phyloP scores from a whole-genome alignment of 768 basidiomycete genomes.

The Trametes cinnabarina region DNA sequence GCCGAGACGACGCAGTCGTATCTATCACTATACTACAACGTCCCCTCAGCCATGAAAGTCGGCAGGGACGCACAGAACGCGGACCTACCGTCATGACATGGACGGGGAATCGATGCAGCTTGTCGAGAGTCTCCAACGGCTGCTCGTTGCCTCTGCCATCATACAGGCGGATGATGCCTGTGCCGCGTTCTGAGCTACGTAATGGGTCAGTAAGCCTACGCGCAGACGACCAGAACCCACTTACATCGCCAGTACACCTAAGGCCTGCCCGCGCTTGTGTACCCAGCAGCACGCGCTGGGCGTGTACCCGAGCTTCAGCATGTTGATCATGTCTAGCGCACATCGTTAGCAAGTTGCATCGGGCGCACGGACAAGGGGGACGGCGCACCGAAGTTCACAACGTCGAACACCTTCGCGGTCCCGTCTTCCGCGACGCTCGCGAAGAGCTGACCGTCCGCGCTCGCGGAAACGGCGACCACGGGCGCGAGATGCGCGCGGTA shows the following conservation, averaged over 20 bases:
- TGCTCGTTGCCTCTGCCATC: slow-evolving; percentile 85
- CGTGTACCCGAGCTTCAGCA: slow-evolving; percentile 82
- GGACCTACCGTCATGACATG: slow-evolving; percentile 75
- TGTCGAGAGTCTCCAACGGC: slow-evolving; percentile 73
- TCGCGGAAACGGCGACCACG: slow-evolving; percentile 77
- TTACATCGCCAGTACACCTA: slow-evolving; percentile 85
- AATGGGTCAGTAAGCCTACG: slow-evolving; percentile 21
- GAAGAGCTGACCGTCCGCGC: slow-evolving; percentile 88
- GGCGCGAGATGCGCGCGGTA: slow-evolving; percentile 89
- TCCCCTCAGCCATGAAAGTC: not conserved
- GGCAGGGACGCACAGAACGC: not conserved
- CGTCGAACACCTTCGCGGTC: slow-evolving; percentile 93
- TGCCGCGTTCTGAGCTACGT: slow-evolving; percentile 71
- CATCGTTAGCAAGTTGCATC: not conserved
- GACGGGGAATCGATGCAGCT: slow-evolving; percentile 83
- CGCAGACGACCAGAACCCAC: slow-evolving; percentile 23
- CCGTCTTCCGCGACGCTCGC: slow-evolving; percentile 92
- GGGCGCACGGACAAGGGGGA: not conserved
- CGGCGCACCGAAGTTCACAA: slow-evolving; percentile 89
- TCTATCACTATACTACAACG: slow-evolving; percentile 79
- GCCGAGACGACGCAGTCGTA: slow-evolving; percentile 92
- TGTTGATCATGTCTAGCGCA: slow-evolving; percentile 61
- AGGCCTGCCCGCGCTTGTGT: slow-evolving; percentile 83
- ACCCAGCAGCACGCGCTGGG: slow-evolving; percentile 96
- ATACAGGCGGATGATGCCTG: slow-evolving; percentile 80